Base-by-base conservation (phyloP, 495 filamentous ascomycete genomes). In the Umbilicaria muhlenbergii region DNA sequence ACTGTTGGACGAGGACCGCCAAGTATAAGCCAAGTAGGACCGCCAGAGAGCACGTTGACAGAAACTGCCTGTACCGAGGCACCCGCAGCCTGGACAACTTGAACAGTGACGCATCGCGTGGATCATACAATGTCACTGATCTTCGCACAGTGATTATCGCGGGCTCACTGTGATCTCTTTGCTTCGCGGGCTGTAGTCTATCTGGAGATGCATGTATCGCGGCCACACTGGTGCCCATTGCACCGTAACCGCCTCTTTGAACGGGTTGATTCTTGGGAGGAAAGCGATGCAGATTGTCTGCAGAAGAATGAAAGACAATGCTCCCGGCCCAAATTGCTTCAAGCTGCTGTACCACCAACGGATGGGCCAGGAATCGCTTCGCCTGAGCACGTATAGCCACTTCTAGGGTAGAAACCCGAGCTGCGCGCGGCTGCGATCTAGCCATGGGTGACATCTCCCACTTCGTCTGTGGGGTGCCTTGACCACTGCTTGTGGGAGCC, bases 311-410 rank as follows among this genome's bases (percentile, higher is more conserved):
- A 55, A 95, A 94, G 36, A 89, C 86, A 42, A 95, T 84, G 7
- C 81, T 88, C 3, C 88, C 88, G 17, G 85, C 87, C 88, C 88
- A 95, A 37, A 95, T 92, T 37, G 88, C 87, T 58, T 94, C 86
- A 14, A 95, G 70, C 57, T 94, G 88, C 59, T 91, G 83, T 5
- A 93, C 79, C 3, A 94, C 85, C 3, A 92, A 67, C 2, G 87
- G 86, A 53, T 95, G 87, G 7, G 88, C 78, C 8, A 95, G 62
- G 47, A 95, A 94, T 38, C 81, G 75, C 61, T 95, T 94, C 5
- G 88, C 80, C 50, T 89, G 71, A 11, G 87, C 84, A 44, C 86
- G 76, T 56, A 96, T 94, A 41, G 87, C 86, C 34, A 94, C 72
- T 61, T 94, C 88, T 12, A 96, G 70, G 34, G 88, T 84, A 14